Base-by-base conservation (phyloP, 2,329 filamentous ascomycete genomes). In the Paraphoma sp. region DNA sequence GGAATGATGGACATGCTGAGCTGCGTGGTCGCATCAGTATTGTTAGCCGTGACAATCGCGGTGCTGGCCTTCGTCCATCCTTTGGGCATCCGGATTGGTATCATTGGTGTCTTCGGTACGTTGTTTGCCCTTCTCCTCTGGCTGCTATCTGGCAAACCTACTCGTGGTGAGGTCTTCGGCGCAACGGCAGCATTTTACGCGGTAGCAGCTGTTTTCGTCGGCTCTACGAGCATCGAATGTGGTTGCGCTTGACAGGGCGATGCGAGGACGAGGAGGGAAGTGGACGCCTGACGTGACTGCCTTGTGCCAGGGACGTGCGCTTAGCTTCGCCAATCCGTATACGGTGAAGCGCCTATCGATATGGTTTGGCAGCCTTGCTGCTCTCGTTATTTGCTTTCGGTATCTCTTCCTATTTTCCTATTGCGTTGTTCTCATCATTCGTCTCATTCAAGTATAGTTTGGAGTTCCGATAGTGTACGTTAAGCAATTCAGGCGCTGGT, bases 151-250 rank as follows among this genome's bases (percentile, higher is more conserved):
- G 59, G 59, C 7, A 48, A 38, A n/a, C 29, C 41, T 6, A 38
- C 41, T 12, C 53, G 60, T 7, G 47, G 51, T 4, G 60, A 62
- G 43, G 46, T 62, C 1, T 62, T 55, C 33, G 48, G 16, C 18
- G 53, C 56, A 8, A 62, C 60, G 10, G 60, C 56, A 18, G 60
- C 48, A 2, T 62, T 53, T 29, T 62, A 50, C 33, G 60, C 56
- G 2, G 57, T 60, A 3, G 53, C 56, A 41, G 53, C 43, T 1
- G 60, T 60, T 10, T 59, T 58, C 28, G 43, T 58, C 4, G 23
- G 40, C 23, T 33, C 48, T 0, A 56, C 33, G 12, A 33, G 14
- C 6, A 45, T 30, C 16, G 28, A 45, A 17, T 48, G 44, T 48
- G 38, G 10, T 29, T 48, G 54, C 16, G 9, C 7, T 23, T 52